Evolutionary conservation across 345 rosid species (phyloP), one percentile per base, ranked within the genome.

Genomic region (Xanthoceras sorbifolium): DNA sequence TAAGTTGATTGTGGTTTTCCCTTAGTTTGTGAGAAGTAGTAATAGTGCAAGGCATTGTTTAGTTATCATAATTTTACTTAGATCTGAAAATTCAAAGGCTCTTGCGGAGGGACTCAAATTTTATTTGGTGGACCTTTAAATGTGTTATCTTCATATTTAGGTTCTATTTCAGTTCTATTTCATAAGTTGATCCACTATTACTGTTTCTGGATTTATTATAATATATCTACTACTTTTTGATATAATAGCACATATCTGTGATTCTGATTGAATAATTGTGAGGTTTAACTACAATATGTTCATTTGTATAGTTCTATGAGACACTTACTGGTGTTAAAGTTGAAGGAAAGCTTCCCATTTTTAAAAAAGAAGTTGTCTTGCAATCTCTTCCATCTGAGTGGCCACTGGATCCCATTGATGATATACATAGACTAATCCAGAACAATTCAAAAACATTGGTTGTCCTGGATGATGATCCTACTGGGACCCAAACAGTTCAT

Each of bases 401-500:
- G 99, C 90, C 92, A 5, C 55, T 72, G 74, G 94, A 95, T 86
- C 96, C 93, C 60, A 85, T 82, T 77, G 89, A 81, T 78, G 92
- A 90, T 77, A 89, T 91, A 79, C 87, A 69, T 52, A 81, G 71
- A 78, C 80, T 95, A 77, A 91, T 91, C 67, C 84, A 77, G 82
- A 89, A 76, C 44, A 90, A 83, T 76, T 86, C 88, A 28, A 95
- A 89, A 81, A 90, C 94, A 6, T 80, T 95, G 83, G 93, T 93
- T 70, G 99, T 95, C 78, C 91, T 95, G 80, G 99, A 95, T 82
- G 99, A 95, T 81, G 99, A 95, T 82, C 98, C 99, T 77, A 93
- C 99, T 34, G 98, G 99, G 82, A 95, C 99, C 66, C 99, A 95
- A 84, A 95, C 99, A n/a, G 97, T 95, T 85, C 97, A 93, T 79